A percentile compares a stretch with the other conserved stretches of the same genome.
phyloP scores from a whole-genome alignment of 2,329 filamentous ascomycete species.

The Diaporthe ilicicola region DNA sequence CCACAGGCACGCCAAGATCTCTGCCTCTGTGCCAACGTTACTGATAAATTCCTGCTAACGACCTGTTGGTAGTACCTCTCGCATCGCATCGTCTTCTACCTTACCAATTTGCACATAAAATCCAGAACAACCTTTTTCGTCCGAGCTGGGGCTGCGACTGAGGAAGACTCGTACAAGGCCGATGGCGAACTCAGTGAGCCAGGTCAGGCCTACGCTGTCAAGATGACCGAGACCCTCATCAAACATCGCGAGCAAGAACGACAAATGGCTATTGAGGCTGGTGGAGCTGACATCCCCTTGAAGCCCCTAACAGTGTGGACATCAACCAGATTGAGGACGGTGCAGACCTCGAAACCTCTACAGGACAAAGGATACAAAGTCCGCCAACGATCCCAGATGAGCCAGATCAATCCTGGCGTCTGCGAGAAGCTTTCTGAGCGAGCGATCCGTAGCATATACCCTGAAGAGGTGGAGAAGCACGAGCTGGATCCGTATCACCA shows the following conservation, averaged over 20 bases:
- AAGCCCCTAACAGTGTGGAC: constrained; percentile 94
- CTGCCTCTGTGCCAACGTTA: not conserved
- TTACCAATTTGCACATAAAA: constrained; percentile 98
- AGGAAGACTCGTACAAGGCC: constrained; percentile 88
- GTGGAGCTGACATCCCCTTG: constrained; percentile 72
- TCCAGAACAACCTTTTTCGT: constrained; percentile 93
- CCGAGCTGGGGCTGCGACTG: constrained; percentile 79
- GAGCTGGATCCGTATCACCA: constrained; percentile 96
- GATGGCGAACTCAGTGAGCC: constrained; percentile 85
- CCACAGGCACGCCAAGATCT: too few relatives aligned
- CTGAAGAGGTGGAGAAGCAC: constrained; percentile 92
- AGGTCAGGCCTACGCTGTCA: constrained; percentile 81
- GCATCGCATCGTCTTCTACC: constrained; percentile 97
- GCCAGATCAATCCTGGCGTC: constrained; percentile 94
- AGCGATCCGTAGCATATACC: constrained; percentile 82
- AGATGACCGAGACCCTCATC: constrained; percentile 85
- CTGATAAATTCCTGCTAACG: not conserved
- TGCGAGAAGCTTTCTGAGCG: constrained; percentile 92
- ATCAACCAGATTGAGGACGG: constrained; percentile 86
- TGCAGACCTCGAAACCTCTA: constrained; percentile 89
- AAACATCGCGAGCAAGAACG: constrained; percentile 86
- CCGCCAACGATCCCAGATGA: constrained; percentile 93
- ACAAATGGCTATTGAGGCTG: constrained; percentile 71
- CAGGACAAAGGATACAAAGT: constrained; percentile 83
- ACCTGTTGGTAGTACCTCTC: constrained; percentile 71